Evolutionary conservation across 768 basidiomycete species (phyloP).

Genomic region (Mycena latifolia): DNA sequence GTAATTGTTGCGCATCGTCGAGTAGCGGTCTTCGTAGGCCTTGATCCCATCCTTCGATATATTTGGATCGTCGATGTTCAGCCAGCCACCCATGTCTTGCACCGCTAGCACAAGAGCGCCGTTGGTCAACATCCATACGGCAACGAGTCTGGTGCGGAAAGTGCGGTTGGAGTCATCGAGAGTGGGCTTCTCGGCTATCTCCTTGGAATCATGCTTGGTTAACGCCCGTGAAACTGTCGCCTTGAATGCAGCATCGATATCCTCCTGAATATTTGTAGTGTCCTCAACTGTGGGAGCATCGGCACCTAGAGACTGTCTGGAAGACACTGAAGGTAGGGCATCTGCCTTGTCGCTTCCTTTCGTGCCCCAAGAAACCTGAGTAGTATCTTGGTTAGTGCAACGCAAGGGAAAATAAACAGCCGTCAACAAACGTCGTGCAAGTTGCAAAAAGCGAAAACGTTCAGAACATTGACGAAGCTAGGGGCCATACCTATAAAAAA

Average conservation of each 20-base stretch:
- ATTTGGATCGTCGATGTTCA: slow-evolving; percentile 30
- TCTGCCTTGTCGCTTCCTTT: slow-evolving; percentile 96
- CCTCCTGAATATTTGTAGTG: slow-evolving; percentile 83
- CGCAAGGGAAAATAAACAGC: not conserved
- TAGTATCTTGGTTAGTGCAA: not conserved
- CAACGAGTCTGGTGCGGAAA: slow-evolving; percentile 90
- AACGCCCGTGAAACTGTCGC: slow-evolving; percentile 91
- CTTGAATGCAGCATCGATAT: slow-evolving; percentile 92
- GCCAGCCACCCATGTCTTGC: slow-evolving; percentile 33
- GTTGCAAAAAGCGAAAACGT: slow-evolving; percentile 98
- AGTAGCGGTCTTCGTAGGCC: slow-evolving; percentile 35
- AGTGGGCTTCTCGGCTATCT: slow-evolving; percentile 81
- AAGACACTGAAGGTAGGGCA: slow-evolving; percentile 88
- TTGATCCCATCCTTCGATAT: slow-evolving; percentile 17
- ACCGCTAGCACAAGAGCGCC: slow-evolving; percentile 30
- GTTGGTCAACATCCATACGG: slow-evolving; percentile 77
- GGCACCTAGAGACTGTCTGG: slow-evolving; percentile 78
- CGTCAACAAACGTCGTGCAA: slow-evolving; percentile 78
- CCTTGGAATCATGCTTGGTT: slow-evolving; percentile 76
- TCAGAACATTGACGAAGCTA: slow-evolving; percentile 93
- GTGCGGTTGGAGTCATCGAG: slow-evolving; percentile 93
- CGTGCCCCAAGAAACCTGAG: slow-evolving; percentile 90
- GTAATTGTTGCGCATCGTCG: slow-evolving; percentile 57
- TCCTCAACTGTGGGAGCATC: slow-evolving; percentile 89
- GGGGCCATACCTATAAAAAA: slow-evolving; percentile 69